phyloP scores from a whole-genome alignment of 2,329 filamentous ascomycete genomes.

The Ophiostoma novo-ulmi region DNA sequence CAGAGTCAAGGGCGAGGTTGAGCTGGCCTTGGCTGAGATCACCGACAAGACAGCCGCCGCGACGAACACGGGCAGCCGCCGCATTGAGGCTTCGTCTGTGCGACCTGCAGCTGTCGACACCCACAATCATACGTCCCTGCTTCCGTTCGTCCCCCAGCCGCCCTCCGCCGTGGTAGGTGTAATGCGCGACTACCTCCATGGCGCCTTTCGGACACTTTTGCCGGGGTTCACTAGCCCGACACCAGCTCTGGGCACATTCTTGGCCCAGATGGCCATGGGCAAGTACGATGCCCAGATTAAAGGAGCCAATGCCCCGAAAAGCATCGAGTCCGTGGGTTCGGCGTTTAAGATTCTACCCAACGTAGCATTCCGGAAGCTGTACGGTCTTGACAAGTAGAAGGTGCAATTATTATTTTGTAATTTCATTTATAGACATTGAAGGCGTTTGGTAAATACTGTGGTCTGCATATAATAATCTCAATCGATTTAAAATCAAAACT shows the following conservation, averaged over 20 bases:
- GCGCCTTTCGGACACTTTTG: conserved; percentile 29
- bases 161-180: conserved; percentile 16
- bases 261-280: conserved; percentile 45
- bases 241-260: conserved; percentile 39
- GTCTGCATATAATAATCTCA: not conserved
- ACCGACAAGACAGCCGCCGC: conserved; percentile 30
- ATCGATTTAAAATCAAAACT: not conserved
- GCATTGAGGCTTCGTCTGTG: conserved; percentile 51
- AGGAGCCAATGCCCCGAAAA: conserved; percentile 26
- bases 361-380: conserved; percentile 22
- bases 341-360: conserved; percentile 23
- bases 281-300: conserved; percentile 31
- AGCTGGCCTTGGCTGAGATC: conserved; percentile 54
- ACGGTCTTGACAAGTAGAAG: conserved; percentile 10
- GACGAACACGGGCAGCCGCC: conserved; percentile 26
- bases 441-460: not conserved
- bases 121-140: conserved; percentile 38
- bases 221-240: conserved; percentile 40
- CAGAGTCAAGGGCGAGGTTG: conserved; percentile 62
- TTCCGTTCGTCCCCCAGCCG: conserved; percentile 39
- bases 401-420: not conserved
- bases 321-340: conserved; percentile 30
- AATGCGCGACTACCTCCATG: conserved; percentile 29
- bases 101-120: conserved; percentile 58
- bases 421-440: not conserved